phyloP scores from a whole-genome alignment of 2,329 filamentous ascomycete species.

The Geosmithia putterillii region DNA sequence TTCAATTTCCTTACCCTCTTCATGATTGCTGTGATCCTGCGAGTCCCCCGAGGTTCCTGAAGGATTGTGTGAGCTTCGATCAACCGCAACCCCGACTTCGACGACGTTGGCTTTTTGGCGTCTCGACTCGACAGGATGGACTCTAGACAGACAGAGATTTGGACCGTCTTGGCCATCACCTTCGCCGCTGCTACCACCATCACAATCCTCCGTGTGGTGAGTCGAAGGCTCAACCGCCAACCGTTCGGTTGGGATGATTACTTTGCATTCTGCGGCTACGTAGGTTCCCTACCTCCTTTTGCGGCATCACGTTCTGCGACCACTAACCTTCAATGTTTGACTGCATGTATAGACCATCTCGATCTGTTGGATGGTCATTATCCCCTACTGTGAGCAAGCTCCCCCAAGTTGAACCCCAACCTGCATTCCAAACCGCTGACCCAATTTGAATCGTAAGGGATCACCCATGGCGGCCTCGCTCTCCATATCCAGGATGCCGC shows the following conservation, averaged over 20 bases:
- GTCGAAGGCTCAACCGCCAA: slow-evolving; percentile 4
- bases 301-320: neutral
- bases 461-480: slow-evolving; percentile 3
- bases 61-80: slow-evolving; percentile 1
- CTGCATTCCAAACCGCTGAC: slow-evolving; percentile 1
- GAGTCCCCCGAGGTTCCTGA: slow-evolving; percentile 1
- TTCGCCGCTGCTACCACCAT: slow-evolving; percentile 3
- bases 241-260: slow-evolving; percentile 5
- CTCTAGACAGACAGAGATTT: slow-evolving; percentile 4
- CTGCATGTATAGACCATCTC: slow-evolving; percentile 1
- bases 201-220: slow-evolving; percentile 4
- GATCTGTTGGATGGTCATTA: slow-evolving; percentile 4
- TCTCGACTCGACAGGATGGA: slow-evolving; percentile 3
- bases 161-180: slow-evolving; percentile 3
- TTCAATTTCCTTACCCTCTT: neutral
- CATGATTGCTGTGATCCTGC: slow-evolving; percentile 1
- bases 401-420: neutral
- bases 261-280: slow-evolving; percentile 4
- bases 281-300: slow-evolving; percentile 1
- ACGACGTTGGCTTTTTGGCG: neutral
- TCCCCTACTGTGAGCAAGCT: slow-evolving; percentile 4
- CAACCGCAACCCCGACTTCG: neutral
- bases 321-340: neutral
- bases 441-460: slow-evolving; percentile 1
- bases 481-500: slow-evolving; percentile 4